Evolutionary conservation across 169 alveolate species (phyloP).

Genomic region (Nephromyces sp.): DNA sequence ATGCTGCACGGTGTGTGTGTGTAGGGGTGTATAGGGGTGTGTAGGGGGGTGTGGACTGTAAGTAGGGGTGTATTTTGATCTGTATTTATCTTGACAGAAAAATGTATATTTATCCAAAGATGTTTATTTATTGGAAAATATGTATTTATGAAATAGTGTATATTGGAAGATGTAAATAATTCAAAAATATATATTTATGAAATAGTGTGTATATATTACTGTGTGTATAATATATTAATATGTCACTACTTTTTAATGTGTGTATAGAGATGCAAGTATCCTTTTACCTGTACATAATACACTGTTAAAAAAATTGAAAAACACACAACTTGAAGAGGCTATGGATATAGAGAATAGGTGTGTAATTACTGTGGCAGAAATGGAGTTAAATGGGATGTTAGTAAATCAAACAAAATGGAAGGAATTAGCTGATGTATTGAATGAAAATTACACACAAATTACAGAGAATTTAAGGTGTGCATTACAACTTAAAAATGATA

Average conservation of each 20-base stretch:
- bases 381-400: conserved; percentile 67
- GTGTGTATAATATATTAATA: neutral
- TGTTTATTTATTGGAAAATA: neutral
- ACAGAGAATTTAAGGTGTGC: conserved; percentile 36
- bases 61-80: neutral
- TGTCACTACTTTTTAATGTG: conserved; percentile 3
- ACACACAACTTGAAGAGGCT: conserved; percentile 45
- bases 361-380: conserved; percentile 59
- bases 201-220: conserved; percentile 1
- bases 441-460: conserved; percentile 41
- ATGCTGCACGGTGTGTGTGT: conserved; percentile 49
- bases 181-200: no score
- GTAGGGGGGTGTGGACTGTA: no score
- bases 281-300: conserved; percentile 56
- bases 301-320: conserved; percentile 46
- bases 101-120: neutral
- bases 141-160: neutral
- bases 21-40: no score
- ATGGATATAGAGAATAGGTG: conserved; percentile 62
- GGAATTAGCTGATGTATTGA: conserved; percentile 46
- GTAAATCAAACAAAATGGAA: conserved; percentile 51
- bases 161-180: no score
- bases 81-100: neutral
- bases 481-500: conserved; percentile 32
- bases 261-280: conserved; percentile 59